Evolutionary conservation across 441 rosid genomes (phyloP), one percentile per base, ranked within the genome.

Genomic region (Bruguiera hainesii): DNA sequence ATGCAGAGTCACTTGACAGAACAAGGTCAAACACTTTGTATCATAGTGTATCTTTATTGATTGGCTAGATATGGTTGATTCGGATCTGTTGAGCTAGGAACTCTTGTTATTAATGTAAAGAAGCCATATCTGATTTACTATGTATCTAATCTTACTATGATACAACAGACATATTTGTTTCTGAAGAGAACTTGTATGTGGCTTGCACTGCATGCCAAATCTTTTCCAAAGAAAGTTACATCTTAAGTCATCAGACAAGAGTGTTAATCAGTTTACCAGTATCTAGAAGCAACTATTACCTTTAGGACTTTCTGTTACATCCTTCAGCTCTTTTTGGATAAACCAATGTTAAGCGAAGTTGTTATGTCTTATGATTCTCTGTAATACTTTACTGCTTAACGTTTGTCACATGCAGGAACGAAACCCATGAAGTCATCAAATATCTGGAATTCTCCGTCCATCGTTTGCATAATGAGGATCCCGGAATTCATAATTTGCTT

Each of bases 391-490:
- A 62, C 51, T 53, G 72, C 21, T 49, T 61, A 42, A 42, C 3
- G 57, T 63, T n/a, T 67, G 20, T 30, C 23, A 68, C 69, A 66
- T 84, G 78, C 90, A 96, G 99, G 87, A 96, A 96, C 63, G 99
- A 96, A 84, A 91, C 97, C 63, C 98, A 96, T 74, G 98, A 96
- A 88, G 98, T 96, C 71, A 91, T 96, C 74, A 96, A 93, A 83
- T 96, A 89, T 77, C 79, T 96, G 78, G 98, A 96, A 73, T 96
- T 90, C 74, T 90, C 96, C 72, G 97, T 91, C 71, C 96, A 96
- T 72, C 86, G 78, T 76, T 77, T 89, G 86, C 91, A 91, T 77
- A 93, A 87, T 70, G 97, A 96, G 89, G 99, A 96, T 85, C 93
- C 97, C 66, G 99, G 98, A 72, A 80, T 89, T 75, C 99, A 96